Percentiles rank a stretch among this genome's conserved stretches.
phyloP scores from a whole-genome alignment of 441 rosid genomes.

The Brassica balearica region DNA sequence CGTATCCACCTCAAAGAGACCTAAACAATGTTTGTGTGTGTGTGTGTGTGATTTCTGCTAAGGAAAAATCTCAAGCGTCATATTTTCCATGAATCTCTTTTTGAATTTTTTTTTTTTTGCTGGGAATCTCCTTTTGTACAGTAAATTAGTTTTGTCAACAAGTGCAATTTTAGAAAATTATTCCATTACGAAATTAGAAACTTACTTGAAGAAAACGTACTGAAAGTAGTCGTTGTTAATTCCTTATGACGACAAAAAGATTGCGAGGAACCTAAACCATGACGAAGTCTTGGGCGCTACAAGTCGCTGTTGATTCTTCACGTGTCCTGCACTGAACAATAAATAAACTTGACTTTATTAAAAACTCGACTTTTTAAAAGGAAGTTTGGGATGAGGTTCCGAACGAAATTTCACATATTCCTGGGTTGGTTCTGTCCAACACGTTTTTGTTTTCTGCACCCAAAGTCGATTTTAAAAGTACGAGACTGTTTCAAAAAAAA shows the following conservation, averaged over 20 bases:
- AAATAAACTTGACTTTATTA: not conserved
- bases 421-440: conserved; percentile 6
- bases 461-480: not conserved
- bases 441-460: conserved; percentile 16
- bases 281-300: conserved; percentile 14
- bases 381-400: conserved; percentile 4
- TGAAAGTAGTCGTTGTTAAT: not conserved
- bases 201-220: not conserved
- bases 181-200: not conserved
- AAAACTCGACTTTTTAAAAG: conserved; percentile 6
- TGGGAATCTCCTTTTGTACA: not conserved
- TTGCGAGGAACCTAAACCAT: conserved; percentile 3
- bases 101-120: not conserved
- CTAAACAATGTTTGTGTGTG: not conserved
- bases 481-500: not conserved
- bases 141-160: conserved; percentile 3
- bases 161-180: not conserved
- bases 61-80: not conserved
- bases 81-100: not conserved
- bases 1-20: not conserved
- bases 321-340: conserved; percentile 32
- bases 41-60: not conserved
- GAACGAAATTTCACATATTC: conserved; percentile 32
- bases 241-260: not conserved
- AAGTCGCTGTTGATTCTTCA: conserved; percentile 15